Evolutionary conservation across 2,329 filamentous ascomycete species (phyloP).

Genomic region (Colletotrichum viniferum): DNA sequence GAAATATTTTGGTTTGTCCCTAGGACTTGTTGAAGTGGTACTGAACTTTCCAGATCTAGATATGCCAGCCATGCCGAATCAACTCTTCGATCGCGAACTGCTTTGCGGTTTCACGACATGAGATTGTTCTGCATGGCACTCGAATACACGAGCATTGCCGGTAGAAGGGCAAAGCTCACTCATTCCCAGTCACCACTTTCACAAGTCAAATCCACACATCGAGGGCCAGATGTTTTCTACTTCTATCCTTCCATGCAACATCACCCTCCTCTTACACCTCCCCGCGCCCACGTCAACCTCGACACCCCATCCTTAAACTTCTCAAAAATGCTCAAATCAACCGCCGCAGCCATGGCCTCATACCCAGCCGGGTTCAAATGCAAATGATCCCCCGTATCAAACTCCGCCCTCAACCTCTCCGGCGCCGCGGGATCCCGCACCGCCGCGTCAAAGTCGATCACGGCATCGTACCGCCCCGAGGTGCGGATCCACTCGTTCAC

Average conservation of each 20-base stretch:
- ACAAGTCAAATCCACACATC: not conserved
- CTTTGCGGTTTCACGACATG: not conserved
- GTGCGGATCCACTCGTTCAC: slow-evolving; percentile 64
- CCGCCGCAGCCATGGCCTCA: slow-evolving; percentile 55
- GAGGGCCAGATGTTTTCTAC: not conserved
- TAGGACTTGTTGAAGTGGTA: not conserved
- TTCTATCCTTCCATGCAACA: not conserved
- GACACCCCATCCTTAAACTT: slow-evolving; percentile 26
- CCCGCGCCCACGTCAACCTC: not conserved
- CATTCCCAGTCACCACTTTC: not conserved
- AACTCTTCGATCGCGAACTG: fast-evolving
- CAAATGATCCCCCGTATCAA: slow-evolving; percentile 64
- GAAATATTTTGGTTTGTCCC: not conserved
- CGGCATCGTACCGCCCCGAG: slow-evolving; percentile 60
- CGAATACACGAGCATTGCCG: not conserved
- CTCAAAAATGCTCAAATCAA: slow-evolving; percentile 57
- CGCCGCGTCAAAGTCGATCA: slow-evolving; percentile 65
- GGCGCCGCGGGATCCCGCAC: slow-evolving; percentile 52
- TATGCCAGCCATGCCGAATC: not conserved
- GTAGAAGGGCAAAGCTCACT: not conserved
- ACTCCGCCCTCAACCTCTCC: slow-evolving; percentile 44
- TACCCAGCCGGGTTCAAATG: slow-evolving; percentile 63
- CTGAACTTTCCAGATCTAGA: not conserved
- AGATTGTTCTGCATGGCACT: not conserved
- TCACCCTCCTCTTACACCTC: not conserved